Conservation (phyloP, 345 rosid species). For the Orychophragmus violaceus region DNA sequence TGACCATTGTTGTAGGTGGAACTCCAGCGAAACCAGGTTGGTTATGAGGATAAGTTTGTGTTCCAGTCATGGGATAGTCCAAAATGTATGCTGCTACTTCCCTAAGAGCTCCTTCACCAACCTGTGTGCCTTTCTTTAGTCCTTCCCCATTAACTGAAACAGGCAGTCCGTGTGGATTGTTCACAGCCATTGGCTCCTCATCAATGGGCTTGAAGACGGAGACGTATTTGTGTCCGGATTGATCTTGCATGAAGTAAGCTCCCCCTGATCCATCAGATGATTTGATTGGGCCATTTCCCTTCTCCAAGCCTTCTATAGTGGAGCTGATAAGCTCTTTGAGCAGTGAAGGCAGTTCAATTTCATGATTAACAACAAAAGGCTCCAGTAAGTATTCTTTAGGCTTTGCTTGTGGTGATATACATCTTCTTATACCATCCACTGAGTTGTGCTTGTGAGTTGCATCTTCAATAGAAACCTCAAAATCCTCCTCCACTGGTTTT, state of each 20-base stretch:
- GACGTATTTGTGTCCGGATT: conserved; percentile 48
- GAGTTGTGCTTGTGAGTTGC: conserved; percentile 22
- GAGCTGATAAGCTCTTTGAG: conserved; percentile 50
- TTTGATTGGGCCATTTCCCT: conserved; percentile 52
- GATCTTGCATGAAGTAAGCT: conserved; percentile 78
- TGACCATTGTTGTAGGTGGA: conserved; percentile 76
- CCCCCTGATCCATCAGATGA: conserved; percentile 88
- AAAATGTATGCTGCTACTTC: conserved; percentile 88
- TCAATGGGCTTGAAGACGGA: conserved; percentile 84
- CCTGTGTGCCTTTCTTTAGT: conserved; percentile 77
- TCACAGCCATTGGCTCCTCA: conserved; percentile 88
- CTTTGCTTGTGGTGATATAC: conserved; percentile 26
- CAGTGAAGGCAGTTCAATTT: conserved; percentile 36
- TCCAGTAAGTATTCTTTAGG: conserved; percentile 47
- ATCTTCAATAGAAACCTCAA: conserved; percentile 50
- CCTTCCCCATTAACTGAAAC: conserved; percentile 72
- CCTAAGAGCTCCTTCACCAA: conserved; percentile 76
- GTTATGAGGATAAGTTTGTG: conserved; percentile 28
- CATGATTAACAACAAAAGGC: conserved; percentile 42
- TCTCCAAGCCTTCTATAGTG: conserved; percentile 60
- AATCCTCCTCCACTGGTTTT: conserved; percentile 43
- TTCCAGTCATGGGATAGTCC: conserved; percentile 58
- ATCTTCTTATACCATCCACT: conserved; percentile 18
- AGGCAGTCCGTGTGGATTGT: conserved; percentile 61
- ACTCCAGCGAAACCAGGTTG: conserved; percentile 73